phyloP scores from a whole-genome alignment of 140 eudicot genomes.

The Oenanthe javanica region DNA sequence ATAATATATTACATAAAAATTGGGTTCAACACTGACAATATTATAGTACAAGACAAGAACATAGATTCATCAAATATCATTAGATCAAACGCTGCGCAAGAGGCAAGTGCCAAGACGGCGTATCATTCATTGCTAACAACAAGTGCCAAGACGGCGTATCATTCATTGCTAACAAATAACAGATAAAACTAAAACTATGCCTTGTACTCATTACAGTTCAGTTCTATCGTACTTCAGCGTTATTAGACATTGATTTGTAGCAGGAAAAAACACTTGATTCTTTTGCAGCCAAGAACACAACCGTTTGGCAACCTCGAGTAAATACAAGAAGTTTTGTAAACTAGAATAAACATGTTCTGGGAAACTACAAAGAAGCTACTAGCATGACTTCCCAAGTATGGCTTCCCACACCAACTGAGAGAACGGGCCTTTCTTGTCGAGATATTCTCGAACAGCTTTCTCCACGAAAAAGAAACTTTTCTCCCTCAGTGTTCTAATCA shows the following conservation, averaged over 20 bases:
- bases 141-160: background rate
- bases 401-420: conserved; percentile 83
- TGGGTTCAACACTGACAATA: background rate
- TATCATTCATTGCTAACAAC: no score
- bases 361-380: conserved; percentile 21
- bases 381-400: conserved; percentile 60
- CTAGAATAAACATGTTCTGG: background rate
- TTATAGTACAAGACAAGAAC: background rate
- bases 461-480: conserved; percentile 64
- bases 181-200: background rate
- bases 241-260: no score
- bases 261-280: background rate
- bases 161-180: background rate
- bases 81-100: background rate
- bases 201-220: background rate
- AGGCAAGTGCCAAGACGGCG: background rate
- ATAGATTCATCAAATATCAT: background rate
- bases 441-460: conserved; percentile 52
- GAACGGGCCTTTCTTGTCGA: conserved; percentile 80
- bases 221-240: background rate
- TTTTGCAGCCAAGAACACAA: background rate
- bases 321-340: background rate
- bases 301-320: background rate
- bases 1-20: background rate
- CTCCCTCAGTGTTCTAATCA: conserved; percentile 43